phyloP scores from a whole-genome alignment of 2,329 filamentous ascomycete genomes.

The Huntiella omanensis region DNA sequence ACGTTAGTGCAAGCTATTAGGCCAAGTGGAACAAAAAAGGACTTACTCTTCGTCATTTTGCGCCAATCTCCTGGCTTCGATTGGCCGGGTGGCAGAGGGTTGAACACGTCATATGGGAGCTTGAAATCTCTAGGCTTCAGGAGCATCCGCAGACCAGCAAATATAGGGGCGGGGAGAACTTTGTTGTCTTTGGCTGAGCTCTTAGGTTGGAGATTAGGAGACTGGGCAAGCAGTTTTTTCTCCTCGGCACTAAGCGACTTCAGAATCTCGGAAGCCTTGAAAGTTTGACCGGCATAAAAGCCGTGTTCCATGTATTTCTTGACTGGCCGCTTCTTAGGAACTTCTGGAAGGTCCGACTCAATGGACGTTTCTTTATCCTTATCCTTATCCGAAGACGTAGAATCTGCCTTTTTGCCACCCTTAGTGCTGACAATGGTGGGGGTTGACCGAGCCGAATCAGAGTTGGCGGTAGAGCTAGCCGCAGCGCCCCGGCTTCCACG shows the following conservation, averaged over 20 bases:
- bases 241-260: slow-evolving; percentile 30
- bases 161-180: slow-evolving; percentile 58
- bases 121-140: slow-evolving; percentile 65
- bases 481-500: slow-evolving; percentile 17
- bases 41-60: slow-evolving; percentile 75
- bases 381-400: slow-evolving; percentile 8
- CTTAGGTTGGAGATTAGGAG: not conserved
- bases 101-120: slow-evolving; percentile 77
- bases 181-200: slow-evolving; percentile 31
- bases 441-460: slow-evolving; percentile 1
- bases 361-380: slow-evolving; percentile 16
- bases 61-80: slow-evolving; percentile 87
- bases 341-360: slow-evolving; percentile 20
- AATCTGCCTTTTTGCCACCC: slow-evolving; percentile 10
- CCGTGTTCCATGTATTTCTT: slow-evolving; percentile 73
- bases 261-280: slow-evolving; percentile 24
- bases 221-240: slow-evolving; percentile 28
- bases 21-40: not conserved
- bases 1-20: slow-evolving; percentile 14
- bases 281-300: slow-evolving; percentile 67
- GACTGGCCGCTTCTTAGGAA: slow-evolving; percentile 25
- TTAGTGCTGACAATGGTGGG: not conserved
- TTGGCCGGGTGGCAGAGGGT: slow-evolving; percentile 66
- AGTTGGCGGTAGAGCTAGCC: not conserved
- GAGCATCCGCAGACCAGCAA: slow-evolving; percentile 51